Evolutionary conservation across 805 yeast species (phyloP).

Genomic region (Cyberlindnera sargentensis): DNA sequence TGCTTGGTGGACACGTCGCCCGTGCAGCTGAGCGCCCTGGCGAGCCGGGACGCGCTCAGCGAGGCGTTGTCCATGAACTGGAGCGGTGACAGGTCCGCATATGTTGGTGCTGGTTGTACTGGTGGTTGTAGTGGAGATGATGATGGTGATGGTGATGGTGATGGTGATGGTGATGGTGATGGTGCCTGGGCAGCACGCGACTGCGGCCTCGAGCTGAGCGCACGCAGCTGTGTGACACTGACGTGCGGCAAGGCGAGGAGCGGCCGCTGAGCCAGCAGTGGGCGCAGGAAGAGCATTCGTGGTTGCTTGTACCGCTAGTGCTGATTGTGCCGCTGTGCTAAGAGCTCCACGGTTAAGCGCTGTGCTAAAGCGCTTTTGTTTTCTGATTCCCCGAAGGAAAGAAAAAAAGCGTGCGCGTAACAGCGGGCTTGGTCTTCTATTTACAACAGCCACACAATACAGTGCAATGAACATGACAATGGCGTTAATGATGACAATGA

Average conservation of each 20-base stretch:
- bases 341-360: too few species aligned
- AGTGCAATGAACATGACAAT: neutral
- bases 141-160: too few species aligned
- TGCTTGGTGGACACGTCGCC: conserved; percentile 5
- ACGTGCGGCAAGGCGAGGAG: neutral
- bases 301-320: neutral
- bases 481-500: neutral
- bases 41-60: conserved; percentile 10
- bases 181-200: too few species aligned
- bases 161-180: too few species aligned
- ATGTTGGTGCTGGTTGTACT: neutral
- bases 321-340: too few species aligned
- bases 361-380: too few species aligned
- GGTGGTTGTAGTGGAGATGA: neutral
- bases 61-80: conserved; percentile 29
- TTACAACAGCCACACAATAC: neutral
- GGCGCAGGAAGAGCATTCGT: conserved; percentile 8
- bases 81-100: conserved; percentile 27
- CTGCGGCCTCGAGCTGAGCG: neutral
- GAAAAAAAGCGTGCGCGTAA: too few species aligned
- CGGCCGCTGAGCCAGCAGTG: neutral
- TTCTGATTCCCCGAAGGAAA: too few species aligned
- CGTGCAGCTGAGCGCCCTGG: conserved; percentile 22
- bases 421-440: neutral
- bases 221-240: neutral